Evolutionary conservation across 208 protist species (phyloP).

Genomic region (Strigomonas culicis): DNA sequence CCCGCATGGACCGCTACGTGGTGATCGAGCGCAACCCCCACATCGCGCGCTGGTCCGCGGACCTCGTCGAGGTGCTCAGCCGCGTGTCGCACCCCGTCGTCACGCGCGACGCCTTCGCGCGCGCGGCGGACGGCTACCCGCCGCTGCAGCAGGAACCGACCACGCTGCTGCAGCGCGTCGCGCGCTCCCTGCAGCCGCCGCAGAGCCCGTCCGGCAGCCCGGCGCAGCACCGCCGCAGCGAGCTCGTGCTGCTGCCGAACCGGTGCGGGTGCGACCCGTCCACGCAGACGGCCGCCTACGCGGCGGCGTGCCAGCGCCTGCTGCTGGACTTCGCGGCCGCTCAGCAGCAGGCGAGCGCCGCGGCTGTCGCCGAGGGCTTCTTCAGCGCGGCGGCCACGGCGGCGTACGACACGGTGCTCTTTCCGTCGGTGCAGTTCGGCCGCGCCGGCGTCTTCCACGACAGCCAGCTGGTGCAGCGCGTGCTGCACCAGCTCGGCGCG

Average conservation of each 20-base stretch:
- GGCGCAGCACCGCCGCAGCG: conserved; percentile 43
- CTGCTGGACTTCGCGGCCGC: conserved; percentile 39
- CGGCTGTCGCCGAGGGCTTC: conserved; percentile 15
- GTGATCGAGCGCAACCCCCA: conserved; percentile 52
- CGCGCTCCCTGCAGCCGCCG: neutral
- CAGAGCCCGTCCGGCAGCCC: conserved; percentile 13
- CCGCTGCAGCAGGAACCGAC: neutral
- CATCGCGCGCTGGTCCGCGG: conserved; percentile 62
- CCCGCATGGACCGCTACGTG: conserved; percentile 93
- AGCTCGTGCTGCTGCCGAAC: conserved; percentile 65
- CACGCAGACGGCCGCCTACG: conserved; percentile 31
- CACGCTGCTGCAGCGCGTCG: neutral
- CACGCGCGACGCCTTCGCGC: conserved; percentile 24
- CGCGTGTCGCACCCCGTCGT: conserved; percentile 46
- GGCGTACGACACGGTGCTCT: conserved; percentile 58
- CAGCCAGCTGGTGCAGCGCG: conserved; percentile 37
- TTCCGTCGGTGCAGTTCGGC: conserved; percentile 78
- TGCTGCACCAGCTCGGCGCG: conserved; percentile 32
- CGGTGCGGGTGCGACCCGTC: conserved; percentile 40
- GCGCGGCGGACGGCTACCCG: neutral
- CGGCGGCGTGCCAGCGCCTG: conserved; percentile 13
- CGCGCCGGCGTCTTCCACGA: conserved; percentile 65
- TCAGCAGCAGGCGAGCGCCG: conserved; percentile 7
- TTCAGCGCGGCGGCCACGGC: neutral
- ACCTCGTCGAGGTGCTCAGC: conserved; percentile 37